Percentiles rank a stretch among this genome's conserved stretches.
Conservation (phyloP, 2,329 filamentous ascomycete species). For the Calonectria multiphialidica region DNA sequence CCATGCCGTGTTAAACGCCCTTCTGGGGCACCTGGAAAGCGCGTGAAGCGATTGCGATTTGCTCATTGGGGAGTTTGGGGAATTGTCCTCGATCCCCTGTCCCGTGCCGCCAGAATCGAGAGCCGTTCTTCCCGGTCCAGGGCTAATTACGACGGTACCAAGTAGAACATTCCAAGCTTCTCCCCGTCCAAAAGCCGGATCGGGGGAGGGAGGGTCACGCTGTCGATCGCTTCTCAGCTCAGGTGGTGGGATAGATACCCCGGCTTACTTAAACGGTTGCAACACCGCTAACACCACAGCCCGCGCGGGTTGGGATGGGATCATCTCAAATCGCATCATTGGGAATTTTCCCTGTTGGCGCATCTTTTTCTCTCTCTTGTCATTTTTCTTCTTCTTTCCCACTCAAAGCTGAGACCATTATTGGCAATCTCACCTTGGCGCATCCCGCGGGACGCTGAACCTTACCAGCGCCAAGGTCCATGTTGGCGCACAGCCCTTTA, state of each 20-base stretch:
- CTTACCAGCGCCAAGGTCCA: neutral
- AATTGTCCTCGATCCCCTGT: neutral
- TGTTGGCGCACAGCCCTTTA: neutral
- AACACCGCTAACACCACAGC: neutral
- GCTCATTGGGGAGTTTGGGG: constrained; percentile 16
- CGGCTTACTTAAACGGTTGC: neutral
- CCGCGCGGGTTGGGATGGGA: neutral
- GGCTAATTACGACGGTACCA: neutral
- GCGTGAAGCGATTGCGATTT: neutral
- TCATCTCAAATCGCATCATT: neutral
- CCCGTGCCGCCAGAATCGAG: neutral
- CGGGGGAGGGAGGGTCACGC: neutral
- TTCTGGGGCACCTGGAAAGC: neutral
- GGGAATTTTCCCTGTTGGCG: neutral
- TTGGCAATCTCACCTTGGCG: neutral
- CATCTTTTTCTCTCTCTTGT: neutral
- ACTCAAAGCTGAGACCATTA: neutral
- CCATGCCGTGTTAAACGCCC: constrained; percentile 13
- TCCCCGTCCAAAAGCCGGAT: no score
- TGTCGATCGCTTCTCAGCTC: constrained; percentile 13
- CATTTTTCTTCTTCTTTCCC: neutral
- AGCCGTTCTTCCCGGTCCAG: neutral
- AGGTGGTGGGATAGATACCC: neutral
- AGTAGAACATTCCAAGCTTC: neutral
- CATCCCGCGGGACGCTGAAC: neutral